Percentiles rank a stretch among this genome's conserved stretches.
Evolutionary conservation across 805 yeast species (phyloP).

Genomic region (Barnettozyma populi): DNA sequence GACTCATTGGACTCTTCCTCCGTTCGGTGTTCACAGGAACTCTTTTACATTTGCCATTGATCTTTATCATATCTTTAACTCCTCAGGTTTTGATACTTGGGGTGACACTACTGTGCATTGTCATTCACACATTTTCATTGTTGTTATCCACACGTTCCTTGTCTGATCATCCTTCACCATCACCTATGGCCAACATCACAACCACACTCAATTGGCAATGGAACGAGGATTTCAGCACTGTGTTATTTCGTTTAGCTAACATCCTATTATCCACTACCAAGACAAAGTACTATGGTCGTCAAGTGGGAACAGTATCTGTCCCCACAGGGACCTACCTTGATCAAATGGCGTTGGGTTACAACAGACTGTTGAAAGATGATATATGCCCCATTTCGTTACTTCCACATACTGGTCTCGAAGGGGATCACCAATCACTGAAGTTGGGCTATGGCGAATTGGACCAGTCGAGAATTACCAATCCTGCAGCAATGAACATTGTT

Average conservation of each 20-base stretch:
- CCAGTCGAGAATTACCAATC: neutral
- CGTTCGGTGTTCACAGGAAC: conserved; percentile 36
- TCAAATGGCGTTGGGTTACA: neutral
- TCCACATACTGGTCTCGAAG: neutral
- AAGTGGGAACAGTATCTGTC: conserved; percentile 1
- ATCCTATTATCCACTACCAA: neutral
- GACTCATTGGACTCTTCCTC: conserved; percentile 44
- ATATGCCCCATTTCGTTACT: neutral
- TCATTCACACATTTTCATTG: conserved; percentile 53
- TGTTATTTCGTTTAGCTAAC: neutral
- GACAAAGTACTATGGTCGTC: neutral
- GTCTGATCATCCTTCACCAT: conserved; percentile 19
- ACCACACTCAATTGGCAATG: conserved; percentile 34
- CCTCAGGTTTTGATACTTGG: conserved; percentile 58
- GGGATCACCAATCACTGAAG: neutral
- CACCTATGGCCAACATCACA: conserved; percentile 32
- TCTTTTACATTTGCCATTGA: conserved; percentile 45
- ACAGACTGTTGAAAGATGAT: neutral
- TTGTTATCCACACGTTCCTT: conserved; percentile 42
- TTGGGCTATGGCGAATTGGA: neutral
- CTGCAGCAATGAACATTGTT: neutral
- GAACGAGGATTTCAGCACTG: conserved; percentile 51
- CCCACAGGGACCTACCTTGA: neutral
- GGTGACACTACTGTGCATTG: conserved; percentile 46
- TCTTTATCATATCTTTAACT: conserved; percentile 51